Conservation (phyloP, 331 rosid genomes). For the Cydonia oblonga region DNA sequence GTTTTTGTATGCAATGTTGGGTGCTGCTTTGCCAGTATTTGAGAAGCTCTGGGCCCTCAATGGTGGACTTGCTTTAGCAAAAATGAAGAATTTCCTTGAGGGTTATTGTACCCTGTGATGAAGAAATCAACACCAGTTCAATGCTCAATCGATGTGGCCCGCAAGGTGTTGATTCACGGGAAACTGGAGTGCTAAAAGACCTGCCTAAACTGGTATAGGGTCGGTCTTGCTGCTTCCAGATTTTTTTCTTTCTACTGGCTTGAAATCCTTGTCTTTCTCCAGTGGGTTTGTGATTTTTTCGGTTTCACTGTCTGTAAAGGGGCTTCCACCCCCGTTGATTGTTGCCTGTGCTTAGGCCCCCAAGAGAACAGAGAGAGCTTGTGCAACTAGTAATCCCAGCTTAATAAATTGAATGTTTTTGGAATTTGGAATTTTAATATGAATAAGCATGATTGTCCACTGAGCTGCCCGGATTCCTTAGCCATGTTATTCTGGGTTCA, state of each 20-base stretch:
- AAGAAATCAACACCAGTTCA: not conserved
- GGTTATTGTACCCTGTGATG: not conserved
- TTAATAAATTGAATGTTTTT: not conserved
- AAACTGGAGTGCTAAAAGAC: not conserved
- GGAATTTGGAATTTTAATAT: not conserved
- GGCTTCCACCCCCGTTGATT: not conserved
- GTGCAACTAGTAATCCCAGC: not conserved
- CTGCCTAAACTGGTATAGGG: not conserved
- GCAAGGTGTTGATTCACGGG: not conserved
- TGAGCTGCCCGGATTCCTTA: not conserved
- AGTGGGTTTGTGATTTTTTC: not conserved
- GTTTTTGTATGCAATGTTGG: not conserved
- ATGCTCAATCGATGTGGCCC: not conserved
- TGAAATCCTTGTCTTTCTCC: not conserved
- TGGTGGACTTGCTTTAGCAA: not conserved
- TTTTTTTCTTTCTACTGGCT: not conserved
- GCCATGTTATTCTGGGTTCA: not conserved
- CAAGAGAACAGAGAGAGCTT: not conserved
- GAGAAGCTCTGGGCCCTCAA: not conserved
- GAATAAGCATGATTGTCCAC: not conserved
- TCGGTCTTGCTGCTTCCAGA: not conserved
- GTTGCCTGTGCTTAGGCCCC: not conserved
- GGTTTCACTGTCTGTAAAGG: not conserved
- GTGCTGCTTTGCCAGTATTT: not conserved
- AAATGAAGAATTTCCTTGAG: not conserved